Percentiles rank a stretch among this genome's conserved stretches.
phyloP scores from a whole-genome alignment of 1,139 yeast species.

The Yarrowia galli region DNA sequence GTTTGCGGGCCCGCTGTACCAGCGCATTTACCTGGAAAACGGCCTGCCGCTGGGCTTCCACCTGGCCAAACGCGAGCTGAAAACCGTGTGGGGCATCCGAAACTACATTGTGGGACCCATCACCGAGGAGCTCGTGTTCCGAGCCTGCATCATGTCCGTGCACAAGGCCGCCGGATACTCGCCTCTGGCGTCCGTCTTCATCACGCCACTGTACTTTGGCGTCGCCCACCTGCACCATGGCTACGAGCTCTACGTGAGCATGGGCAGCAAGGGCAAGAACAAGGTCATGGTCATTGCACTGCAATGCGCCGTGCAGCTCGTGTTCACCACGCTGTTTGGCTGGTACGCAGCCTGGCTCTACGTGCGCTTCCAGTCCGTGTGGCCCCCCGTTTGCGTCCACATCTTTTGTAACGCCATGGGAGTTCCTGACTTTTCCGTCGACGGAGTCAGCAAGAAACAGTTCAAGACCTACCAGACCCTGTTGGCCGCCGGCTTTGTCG shows the following conservation, averaged over 20 bases:
- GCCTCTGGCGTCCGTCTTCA: conserved; percentile 49
- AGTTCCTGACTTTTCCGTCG: conserved; percentile 61
- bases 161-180: conserved; percentile 51
- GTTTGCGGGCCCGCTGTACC: conserved; percentile 67
- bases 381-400: conserved; percentile 73
- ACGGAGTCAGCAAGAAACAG: conserved; percentile 41
- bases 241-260: conserved; percentile 56
- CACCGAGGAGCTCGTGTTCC: conserved; percentile 84
- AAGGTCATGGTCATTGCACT: conserved; percentile 54
- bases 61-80: conserved; percentile 49
- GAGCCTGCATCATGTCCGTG: conserved; percentile 64
- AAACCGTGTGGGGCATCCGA: conserved; percentile 57
- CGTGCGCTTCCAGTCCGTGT: conserved; percentile 60
- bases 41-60: conserved; percentile 43
- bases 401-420: conserved; percentile 80
- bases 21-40: conserved; percentile 51
- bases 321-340: conserved; percentile 84
- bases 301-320: conserved; percentile 59
- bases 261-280: conserved; percentile 37
- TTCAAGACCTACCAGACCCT: conserved; percentile 54
- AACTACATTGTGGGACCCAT: conserved; percentile 81
- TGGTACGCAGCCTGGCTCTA: conserved; percentile 70
- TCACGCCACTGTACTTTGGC: conserved; percentile 80
- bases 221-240: conserved; percentile 94
- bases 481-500: conserved; percentile 56